Conservation (phyloP, 495 filamentous ascomycete genomes). For the Penicillium simplicissimum region DNA sequence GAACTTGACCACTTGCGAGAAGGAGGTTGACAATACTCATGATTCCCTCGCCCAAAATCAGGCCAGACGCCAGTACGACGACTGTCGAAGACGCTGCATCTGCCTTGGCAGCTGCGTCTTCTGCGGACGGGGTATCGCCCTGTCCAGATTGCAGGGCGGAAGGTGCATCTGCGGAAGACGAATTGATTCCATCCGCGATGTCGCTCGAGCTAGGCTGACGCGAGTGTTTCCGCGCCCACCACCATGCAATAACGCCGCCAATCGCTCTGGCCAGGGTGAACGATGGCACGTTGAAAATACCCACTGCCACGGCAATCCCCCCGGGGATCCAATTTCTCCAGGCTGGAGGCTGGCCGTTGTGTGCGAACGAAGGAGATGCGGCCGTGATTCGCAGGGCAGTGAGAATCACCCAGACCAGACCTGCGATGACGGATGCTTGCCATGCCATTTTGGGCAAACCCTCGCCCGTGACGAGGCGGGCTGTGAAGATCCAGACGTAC, state of each 20-base stretch:
- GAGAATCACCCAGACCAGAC: slow-evolving; percentile 63
- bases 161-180: neutral
- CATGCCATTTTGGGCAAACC: slow-evolving; percentile 81
- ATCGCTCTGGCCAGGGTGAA: slow-evolving; percentile 90
- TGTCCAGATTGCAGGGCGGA: neutral
- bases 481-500: slow-evolving; percentile 97
- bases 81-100: slow-evolving; percentile 54
- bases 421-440: slow-evolving; percentile 73
- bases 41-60: slow-evolving; percentile 93
- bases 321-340: slow-evolving; percentile 68
- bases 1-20: slow-evolving; percentile 76
- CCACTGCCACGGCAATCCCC: slow-evolving; percentile 93
- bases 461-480: slow-evolving; percentile 88
- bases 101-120: slow-evolving; percentile 37
- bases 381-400: slow-evolving; percentile 67
- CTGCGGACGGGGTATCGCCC: slow-evolving; percentile 7
- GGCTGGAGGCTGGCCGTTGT: slow-evolving; percentile 26
- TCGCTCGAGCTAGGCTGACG: neutral
- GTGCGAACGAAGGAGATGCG: slow-evolving; percentile 35
- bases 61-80: slow-evolving; percentile 67
- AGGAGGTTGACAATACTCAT: slow-evolving; percentile 88
- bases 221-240: slow-evolving; percentile 47
- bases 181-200: neutral
- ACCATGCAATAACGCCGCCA: slow-evolving; percentile 84
- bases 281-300: slow-evolving; percentile 96